phyloP scores from a whole-genome alignment of 768 basidiomycete genomes.

The Rickenella mellea region DNA sequence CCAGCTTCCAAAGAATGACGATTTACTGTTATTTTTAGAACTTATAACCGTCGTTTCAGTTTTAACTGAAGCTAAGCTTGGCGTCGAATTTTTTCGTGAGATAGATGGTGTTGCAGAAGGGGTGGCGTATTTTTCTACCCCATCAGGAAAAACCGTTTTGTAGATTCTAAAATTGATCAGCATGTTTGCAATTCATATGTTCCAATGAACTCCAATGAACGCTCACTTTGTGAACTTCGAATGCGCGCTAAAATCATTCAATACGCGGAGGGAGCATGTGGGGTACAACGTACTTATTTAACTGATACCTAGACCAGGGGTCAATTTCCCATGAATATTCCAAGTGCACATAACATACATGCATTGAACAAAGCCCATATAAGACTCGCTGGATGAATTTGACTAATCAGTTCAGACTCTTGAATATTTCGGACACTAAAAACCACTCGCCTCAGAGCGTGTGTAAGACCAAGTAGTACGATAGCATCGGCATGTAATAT shows the following conservation, averaged over 20 bases:
- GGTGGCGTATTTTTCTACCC: slow-evolving; percentile 36
- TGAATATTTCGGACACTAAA: not conserved
- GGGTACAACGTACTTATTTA: slow-evolving; percentile 40
- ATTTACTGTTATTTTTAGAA: not conserved
- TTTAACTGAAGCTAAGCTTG: slow-evolving; percentile 8
- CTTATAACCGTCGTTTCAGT: slow-evolving; percentile 6
- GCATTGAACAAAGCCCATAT: slow-evolving; percentile 73
- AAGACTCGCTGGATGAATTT: slow-evolving; percentile 47
- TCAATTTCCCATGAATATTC: slow-evolving; percentile 1
- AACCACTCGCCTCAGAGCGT: slow-evolving; percentile 51
- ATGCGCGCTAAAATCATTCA: slow-evolving; percentile 39
- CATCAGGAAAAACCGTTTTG: slow-evolving; percentile 57
- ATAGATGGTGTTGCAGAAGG: slow-evolving; percentile 25
- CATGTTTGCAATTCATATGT: not conserved
- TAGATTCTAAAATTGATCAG: slow-evolving; percentile 35
- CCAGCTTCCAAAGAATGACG: slow-evolving; percentile 18
- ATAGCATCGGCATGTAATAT: slow-evolving; percentile 65
- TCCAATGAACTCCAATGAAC: too few relatives aligned
- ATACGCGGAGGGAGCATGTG: not conserved
- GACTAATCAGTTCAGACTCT: not conserved
- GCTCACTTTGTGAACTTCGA: slow-evolving; percentile 64
- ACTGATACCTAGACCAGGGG: slow-evolving; percentile 25
- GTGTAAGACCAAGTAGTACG: slow-evolving; percentile 60
- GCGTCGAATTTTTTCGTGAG: slow-evolving; percentile 25
- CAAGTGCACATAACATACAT: slow-evolving; percentile 31